phyloP scores from a whole-genome alignment of 1,139 yeast genomes.

The Suhomyces guaymorum region DNA sequence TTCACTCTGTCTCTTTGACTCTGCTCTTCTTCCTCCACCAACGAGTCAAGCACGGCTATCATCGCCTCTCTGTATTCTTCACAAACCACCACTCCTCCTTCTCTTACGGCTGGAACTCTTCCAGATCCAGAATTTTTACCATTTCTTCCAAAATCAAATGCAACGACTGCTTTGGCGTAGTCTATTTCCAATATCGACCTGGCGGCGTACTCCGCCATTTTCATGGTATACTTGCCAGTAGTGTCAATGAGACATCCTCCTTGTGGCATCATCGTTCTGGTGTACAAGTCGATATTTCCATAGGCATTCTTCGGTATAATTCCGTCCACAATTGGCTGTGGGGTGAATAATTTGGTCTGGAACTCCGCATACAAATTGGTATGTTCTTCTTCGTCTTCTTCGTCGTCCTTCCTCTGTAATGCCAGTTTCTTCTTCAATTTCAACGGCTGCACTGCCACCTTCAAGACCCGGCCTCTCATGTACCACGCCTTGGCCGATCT shows the following conservation, averaged over 20 bases:
- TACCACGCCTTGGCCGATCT: constrained; percentile 87
- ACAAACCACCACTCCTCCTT: constrained; percentile 78
- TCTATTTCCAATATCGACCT: constrained; percentile 61
- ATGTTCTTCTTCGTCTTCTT: constrained; percentile 49
- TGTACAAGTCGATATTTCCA: constrained; percentile 82
- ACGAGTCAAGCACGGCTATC: constrained; percentile 51
- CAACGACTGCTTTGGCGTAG: constrained; percentile 83
- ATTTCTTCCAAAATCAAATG: constrained; percentile 65
- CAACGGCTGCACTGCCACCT: constrained; percentile 67
- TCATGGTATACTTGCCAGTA: constrained; percentile 32
- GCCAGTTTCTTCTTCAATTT: constrained; percentile 35
- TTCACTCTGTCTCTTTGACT: constrained; percentile 47
- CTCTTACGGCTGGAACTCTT: constrained; percentile 61
- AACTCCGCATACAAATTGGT: constrained; percentile 68
- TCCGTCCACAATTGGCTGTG: constrained; percentile 68
- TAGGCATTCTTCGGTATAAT: constrained; percentile 70
- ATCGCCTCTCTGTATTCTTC: constrained; percentile 67
- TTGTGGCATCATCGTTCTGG: constrained; percentile 76
- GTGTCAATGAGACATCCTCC: constrained; percentile 64
- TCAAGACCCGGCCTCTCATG: constrained; percentile 72
- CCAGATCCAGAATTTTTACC: constrained; percentile 12
- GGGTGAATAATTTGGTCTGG: constrained; percentile 70
- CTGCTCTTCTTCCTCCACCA: constrained; percentile 58
- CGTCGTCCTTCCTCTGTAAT: constrained; percentile 14
- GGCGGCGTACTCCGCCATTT: constrained; percentile 68